A percentile compares a stretch with the other conserved stretches of the same genome.
Conservation (phyloP, 371 early-diverging fungal species). For the Apophysomyces trapeziformis region DNA sequence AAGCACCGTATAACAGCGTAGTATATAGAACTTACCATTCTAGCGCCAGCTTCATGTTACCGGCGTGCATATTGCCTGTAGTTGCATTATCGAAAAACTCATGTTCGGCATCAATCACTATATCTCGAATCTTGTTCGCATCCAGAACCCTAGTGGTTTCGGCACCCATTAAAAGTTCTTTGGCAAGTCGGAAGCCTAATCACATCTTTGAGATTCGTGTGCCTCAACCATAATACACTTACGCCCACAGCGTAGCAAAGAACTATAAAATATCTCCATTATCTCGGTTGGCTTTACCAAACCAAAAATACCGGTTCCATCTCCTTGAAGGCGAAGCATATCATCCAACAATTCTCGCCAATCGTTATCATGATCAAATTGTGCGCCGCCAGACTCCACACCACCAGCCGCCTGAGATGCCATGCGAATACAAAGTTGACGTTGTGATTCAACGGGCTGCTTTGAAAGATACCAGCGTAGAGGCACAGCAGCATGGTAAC, state of each 20-base stretch:
- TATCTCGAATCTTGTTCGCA: slow-evolving; percentile 57
- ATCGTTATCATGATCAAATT: slow-evolving; percentile 69
- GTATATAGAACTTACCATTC: slow-evolving; percentile 61
- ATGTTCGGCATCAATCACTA: slow-evolving; percentile 72
- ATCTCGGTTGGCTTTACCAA: slow-evolving; percentile 59
- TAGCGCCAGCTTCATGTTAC: slow-evolving; percentile 73
- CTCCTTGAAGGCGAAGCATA: slow-evolving; percentile 59
- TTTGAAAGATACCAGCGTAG: slow-evolving; percentile 63
- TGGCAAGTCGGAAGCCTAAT: slow-evolving; percentile 69
- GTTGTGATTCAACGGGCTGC: slow-evolving; percentile 54
- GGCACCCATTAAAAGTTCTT: slow-evolving; percentile 61
- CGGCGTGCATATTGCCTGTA: slow-evolving; percentile 67
- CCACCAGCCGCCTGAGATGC: slow-evolving; percentile 68
- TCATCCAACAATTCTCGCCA: slow-evolving; percentile 74
- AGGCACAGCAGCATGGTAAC: slow-evolving; percentile 64
- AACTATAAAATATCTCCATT: slow-evolving; percentile 68
- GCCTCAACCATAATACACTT: slow-evolving; percentile 30
- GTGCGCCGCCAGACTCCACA: slow-evolving; percentile 56
- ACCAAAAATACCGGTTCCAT: slow-evolving; percentile 61
- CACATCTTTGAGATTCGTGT: slow-evolving; percentile 1
- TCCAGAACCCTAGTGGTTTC: slow-evolving; percentile 54
- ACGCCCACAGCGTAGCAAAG: slow-evolving; percentile 74
- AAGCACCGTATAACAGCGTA: neutral
- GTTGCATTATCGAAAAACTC: slow-evolving; percentile 83
- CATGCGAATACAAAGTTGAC: slow-evolving; percentile 66